Evolutionary conservation across 2,329 filamentous ascomycete genomes (phyloP), one percentile per base, ranked within the genome.

Genomic region (Aspergillus neoniger): DNA sequence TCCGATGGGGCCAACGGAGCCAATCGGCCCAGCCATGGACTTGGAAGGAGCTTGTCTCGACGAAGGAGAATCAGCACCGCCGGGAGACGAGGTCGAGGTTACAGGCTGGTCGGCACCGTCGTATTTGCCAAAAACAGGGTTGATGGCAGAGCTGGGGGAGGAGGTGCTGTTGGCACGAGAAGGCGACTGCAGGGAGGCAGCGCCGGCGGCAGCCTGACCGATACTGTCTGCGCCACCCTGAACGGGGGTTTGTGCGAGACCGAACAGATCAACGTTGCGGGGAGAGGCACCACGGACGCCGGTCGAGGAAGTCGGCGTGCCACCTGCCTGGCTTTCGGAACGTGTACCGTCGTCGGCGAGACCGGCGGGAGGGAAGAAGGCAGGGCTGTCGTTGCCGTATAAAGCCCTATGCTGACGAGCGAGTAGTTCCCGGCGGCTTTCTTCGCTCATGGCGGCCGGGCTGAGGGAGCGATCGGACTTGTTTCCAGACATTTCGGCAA

Each of bases 391-490:
- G 71, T 86, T 91, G 74, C 92, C 92, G 78, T 98, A 99, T 67
- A 99, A 81, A 66, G 94, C 93, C 78, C 90, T 93, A 79, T 96
- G 92, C 81, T 98, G 95, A 74, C 94, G 93, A 69, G 93, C 91
- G 78, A 98, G 96, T 77, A 98, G 85, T 71, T 98, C 94, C 70
- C 94, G 92, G 71, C 94, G 94, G 73, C 96, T 93, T 71, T 97
- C 93, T 81, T 98, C 95, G 75, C 90, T 96, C 90, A 96, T 91
- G 70, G 88, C 85, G 76, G 86, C 88, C 57, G 91, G 91, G 81
- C 91, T 95, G 81, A 92, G 85, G 70, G 91, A 89, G 76, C 91
- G 91, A 73, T 95, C 91, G 75, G 89, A 88, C 83, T 97, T 97
- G 83, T 83, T 87, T 72, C 80, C 81, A 77, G 87, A 86, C 77